A percentile compares a stretch with the other conserved stretches of the same genome.
phyloP scores from a whole-genome alignment of 2,329 filamentous ascomycete species.

The Verticillium longisporum region DNA sequence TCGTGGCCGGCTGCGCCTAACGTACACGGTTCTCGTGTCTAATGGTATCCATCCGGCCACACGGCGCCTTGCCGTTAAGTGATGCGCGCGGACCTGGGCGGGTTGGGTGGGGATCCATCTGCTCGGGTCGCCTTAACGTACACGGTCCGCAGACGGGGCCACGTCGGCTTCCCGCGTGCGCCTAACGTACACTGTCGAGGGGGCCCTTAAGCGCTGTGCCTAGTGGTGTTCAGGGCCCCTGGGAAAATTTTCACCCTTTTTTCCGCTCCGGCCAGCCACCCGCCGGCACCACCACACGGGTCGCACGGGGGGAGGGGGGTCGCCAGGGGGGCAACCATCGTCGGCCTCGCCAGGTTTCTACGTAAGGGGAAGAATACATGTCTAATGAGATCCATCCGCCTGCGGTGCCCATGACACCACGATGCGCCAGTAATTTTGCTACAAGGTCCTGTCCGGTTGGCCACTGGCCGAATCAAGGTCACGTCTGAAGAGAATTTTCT shows the following conservation, averaged over 20 bases:
- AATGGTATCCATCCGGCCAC: conserved; percentile 12
- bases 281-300: conserved; percentile 6
- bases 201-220: not conserved
- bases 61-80: conserved; percentile 11
- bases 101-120: conserved; percentile 7
- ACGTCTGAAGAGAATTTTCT: not conserved
- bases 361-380: conserved; percentile 11
- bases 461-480: not conserved
- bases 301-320: conserved; percentile 1
- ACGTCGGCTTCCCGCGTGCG: conserved; percentile 8
- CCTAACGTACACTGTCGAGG: conserved; percentile 6
- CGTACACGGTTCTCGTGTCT: conserved; percentile 12
- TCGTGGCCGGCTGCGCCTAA: conserved; percentile 9
- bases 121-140: conserved; percentile 12
- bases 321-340: not conserved
- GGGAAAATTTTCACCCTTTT: conserved; percentile 1
- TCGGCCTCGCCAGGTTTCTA: conserved; percentile 11
- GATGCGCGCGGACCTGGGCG: conserved; percentile 6
- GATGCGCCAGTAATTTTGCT: not conserved
- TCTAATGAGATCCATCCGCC: conserved; percentile 11
- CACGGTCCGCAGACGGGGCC: conserved; percentile 10
- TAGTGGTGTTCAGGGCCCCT: not conserved
- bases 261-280: conserved; percentile 8
- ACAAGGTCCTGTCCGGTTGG: not conserved
- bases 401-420: not conserved